Conservation (phyloP, 768 basidiomycete species). For the Tylopilus subfusipes region DNA sequence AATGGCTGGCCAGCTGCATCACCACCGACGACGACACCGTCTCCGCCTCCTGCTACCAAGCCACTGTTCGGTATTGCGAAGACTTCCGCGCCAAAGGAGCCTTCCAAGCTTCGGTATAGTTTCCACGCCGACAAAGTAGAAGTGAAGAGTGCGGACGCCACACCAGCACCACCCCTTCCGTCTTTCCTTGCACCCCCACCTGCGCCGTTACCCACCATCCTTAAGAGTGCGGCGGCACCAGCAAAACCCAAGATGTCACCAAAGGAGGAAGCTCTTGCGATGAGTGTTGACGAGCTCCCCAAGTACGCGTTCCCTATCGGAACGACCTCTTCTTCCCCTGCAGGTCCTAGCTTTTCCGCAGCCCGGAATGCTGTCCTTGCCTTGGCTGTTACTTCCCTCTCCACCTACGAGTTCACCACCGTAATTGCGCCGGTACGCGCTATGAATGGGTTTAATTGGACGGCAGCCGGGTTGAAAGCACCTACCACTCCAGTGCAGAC, state of each 20-base stretch:
- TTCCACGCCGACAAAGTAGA: constrained; percentile 55
- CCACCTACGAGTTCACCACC: constrained; percentile 38
- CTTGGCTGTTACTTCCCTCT: constrained; percentile 42
- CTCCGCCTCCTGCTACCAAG: constrained; percentile 23
- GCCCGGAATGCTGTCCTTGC: constrained; percentile 38
- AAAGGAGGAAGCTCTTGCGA: constrained; percentile 26
- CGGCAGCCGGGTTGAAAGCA: constrained; percentile 55
- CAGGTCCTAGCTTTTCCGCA: constrained; percentile 20
- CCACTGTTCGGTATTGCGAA: constrained; percentile 34
- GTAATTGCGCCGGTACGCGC: constrained; percentile 17
- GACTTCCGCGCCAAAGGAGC: constrained; percentile 63
- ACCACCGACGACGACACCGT: constrained; percentile 6
- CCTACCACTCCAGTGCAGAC: constrained; percentile 29
- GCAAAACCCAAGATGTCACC: constrained; percentile 25
- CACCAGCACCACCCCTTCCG: constrained; percentile 2
- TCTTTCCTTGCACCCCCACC: constrained; percentile 32
- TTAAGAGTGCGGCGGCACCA: constrained; percentile 4
- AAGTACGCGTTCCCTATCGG: constrained; percentile 29
- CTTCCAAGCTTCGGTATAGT: constrained; percentile 74
- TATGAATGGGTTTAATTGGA: constrained; percentile 53
- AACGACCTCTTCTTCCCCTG: constrained; percentile 10
- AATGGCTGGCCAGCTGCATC: constrained; percentile 14
- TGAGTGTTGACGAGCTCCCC: constrained; percentile 34
- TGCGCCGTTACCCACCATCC: not conserved
- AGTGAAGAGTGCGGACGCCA: constrained; percentile 17